Evolutionary conservation across 345 rosid species (phyloP), one percentile per base, ranked within the genome.

Genomic region (Brassica rapa): DNA sequence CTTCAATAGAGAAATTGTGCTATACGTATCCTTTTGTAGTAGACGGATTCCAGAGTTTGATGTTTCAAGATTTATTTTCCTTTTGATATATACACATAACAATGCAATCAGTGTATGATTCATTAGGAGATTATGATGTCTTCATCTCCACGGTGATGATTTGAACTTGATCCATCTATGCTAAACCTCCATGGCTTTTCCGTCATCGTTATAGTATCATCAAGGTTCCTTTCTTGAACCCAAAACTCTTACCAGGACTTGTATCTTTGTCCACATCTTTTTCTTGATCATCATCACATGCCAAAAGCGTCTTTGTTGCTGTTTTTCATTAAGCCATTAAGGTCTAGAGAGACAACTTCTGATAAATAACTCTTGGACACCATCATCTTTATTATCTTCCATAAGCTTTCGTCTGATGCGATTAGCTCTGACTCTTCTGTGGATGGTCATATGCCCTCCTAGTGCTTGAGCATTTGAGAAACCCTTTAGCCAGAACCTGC

Each of bases 401-500:
- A 55, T 70, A 11, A 89, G 72, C 62, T 77, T 29, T 62, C 84
- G 85, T 73, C 86, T 89, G 80, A 89, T 89, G 80, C 88, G 86
- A 79, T 84, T 89, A 71, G 88, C 92, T 79, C 88, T 91, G 86
- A 90, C 89, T 84, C 85, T 85, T 66, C 98, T 86, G 76, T 93
- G 98, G 64, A 93, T 90, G 75, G 91, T 93, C 98, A 93, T 91
- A 85, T 93, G 98, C 2, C 97, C 98, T 0, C 98, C 98, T 7
- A 93, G 82, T 65, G 97, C 98, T 76, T 93, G 98, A 33, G 98
- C 97, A 80, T 84, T 93, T 21, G 95, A 85, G 83, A 93, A 93
- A 14, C 98, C 98, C 81, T 93, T 88, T 86, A 87, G 88, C 82
- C 98, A 93, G 72, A 90, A 93, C 66, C 82, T 83, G 81, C 98